Percentiles rank a stretch among this genome's conserved stretches.
Evolutionary conservation across 441 rosid genomes (phyloP).

Genomic region (Iberis amara): DNA sequence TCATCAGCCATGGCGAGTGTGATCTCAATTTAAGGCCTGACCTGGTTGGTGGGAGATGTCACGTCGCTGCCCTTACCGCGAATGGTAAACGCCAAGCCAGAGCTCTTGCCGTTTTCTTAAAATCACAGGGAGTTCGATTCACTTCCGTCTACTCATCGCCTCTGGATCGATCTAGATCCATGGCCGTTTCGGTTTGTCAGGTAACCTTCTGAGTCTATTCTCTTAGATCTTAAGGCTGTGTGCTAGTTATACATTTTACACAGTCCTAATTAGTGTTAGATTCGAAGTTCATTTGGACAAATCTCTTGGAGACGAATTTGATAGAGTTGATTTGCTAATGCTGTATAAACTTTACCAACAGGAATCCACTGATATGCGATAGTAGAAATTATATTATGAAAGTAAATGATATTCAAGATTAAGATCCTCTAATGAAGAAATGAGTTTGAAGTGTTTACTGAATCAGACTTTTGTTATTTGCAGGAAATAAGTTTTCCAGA

Average conservation of each 20-base stretch:
- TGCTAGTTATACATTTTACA: conserved; percentile 11
- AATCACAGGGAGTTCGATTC: conserved; percentile 74
- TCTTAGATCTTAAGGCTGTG: conserved; percentile 19
- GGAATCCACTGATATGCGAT: too few relatives aligned
- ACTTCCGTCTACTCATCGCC: conserved; percentile 73
- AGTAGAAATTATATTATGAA: too few relatives aligned
- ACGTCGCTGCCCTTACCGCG: conserved; percentile 52
- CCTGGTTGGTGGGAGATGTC: conserved; percentile 83
- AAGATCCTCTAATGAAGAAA: background rate
- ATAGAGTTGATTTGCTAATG: too few relatives aligned
- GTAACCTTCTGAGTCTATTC: conserved; percentile 28
- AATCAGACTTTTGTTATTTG: conserved; percentile 8
- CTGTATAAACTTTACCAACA: background rate
- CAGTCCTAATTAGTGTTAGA: background rate
- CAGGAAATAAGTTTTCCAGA: conserved; percentile 78
- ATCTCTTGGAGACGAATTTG: background rate
- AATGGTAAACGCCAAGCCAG: conserved; percentile 91
- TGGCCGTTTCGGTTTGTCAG: conserved; percentile 83
- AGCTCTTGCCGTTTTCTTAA: conserved; percentile 83
- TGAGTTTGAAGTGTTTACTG: conserved; percentile 17
- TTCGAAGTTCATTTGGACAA: background rate
- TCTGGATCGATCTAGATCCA: conserved; percentile 77
- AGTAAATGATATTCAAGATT: too few relatives aligned
- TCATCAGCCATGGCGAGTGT: conserved; percentile 77
- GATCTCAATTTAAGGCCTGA: conserved; percentile 70